Percentiles rank a stretch among this genome's conserved stretches.
Conservation (phyloP, 2,329 filamentous ascomycete species). For the Exophiala xenobiotica region DNA sequence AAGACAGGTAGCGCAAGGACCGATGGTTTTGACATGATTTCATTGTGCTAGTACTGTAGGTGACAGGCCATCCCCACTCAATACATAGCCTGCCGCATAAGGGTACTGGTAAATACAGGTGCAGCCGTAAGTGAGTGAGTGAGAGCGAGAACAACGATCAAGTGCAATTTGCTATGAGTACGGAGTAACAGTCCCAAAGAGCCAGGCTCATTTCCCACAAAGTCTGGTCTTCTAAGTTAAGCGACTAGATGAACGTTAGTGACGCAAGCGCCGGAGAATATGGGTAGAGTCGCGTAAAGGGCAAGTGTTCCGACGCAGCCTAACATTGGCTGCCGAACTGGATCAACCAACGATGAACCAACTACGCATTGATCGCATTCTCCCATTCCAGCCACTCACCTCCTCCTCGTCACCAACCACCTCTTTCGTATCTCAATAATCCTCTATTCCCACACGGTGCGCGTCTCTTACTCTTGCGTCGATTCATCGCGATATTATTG, state of each 20-base stretch:
- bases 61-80: conserved; percentile 14
- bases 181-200: background rate
- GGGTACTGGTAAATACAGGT: background rate
- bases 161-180: too few relatives aligned
- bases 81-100: background rate
- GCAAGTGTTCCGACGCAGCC: background rate
- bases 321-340: too few relatives aligned
- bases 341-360: too few relatives aligned
- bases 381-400: conserved; percentile 3
- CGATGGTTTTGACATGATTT: conserved; percentile 63
- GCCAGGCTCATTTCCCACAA: too few relatives aligned
- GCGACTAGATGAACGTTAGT: background rate
- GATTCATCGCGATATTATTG: background rate
- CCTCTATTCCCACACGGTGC: background rate
- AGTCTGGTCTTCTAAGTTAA: too few relatives aligned
- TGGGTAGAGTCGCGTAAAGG: background rate
- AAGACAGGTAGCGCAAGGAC: conserved; percentile 59
- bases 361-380: conserved; percentile 1
- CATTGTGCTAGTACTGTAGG: conserved; percentile 43
- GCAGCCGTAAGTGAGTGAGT: background rate
- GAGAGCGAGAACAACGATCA: too few relatives aligned
- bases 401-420: conserved; percentile 12
- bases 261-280: background rate
- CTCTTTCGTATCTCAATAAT: conserved; percentile 4
- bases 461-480: background rate